Evolutionary conservation across 345 rosid species (phyloP).

Genomic region (Cardamine resedifolia): DNA sequence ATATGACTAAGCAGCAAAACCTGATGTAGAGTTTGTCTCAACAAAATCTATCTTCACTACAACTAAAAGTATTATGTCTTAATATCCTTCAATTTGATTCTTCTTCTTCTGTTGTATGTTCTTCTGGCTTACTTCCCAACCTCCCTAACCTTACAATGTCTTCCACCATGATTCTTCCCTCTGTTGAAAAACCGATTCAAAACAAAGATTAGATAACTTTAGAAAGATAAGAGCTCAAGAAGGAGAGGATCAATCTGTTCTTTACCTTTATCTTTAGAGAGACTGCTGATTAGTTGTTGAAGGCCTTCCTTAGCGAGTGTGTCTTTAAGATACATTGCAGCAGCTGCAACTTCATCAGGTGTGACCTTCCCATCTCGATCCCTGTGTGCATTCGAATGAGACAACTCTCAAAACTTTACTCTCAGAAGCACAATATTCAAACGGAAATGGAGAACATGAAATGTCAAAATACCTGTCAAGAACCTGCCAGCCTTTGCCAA

Average conservation of each 20-base stretch:
- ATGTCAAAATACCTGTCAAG: conserved; percentile 64
- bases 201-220: conserved; percentile 5
- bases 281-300: conserved; percentile 71
- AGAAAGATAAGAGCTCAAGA: not conserved
- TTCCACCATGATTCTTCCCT: conserved; percentile 93
- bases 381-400: conserved; percentile 40
- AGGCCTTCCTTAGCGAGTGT: conserved; percentile 73
- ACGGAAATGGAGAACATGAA: not conserved
- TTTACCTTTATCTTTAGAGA: conserved; percentile 78
- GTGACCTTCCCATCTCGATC: conserved; percentile 89
- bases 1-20: conserved; percentile 14
- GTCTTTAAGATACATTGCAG: conserved; percentile 75
- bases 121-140: conserved; percentile 70
- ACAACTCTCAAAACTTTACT: not conserved
- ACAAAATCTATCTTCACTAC: conserved; percentile 10
- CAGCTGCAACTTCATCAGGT: conserved; percentile 84
- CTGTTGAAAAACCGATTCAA: conserved; percentile 41
- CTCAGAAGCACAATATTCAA: conserved; percentile 1
- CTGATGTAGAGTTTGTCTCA: conserved; percentile 20
- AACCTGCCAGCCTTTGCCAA: conserved; percentile 74
- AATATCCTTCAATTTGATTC: conserved; percentile 25
- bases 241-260: not conserved
- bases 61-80: not conserved
- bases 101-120: conserved; percentile 51
- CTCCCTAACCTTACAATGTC: conserved; percentile 87